phyloP scores from a whole-genome alignment of 768 basidiomycete species.

The Macrolepiota albuminosa region DNA sequence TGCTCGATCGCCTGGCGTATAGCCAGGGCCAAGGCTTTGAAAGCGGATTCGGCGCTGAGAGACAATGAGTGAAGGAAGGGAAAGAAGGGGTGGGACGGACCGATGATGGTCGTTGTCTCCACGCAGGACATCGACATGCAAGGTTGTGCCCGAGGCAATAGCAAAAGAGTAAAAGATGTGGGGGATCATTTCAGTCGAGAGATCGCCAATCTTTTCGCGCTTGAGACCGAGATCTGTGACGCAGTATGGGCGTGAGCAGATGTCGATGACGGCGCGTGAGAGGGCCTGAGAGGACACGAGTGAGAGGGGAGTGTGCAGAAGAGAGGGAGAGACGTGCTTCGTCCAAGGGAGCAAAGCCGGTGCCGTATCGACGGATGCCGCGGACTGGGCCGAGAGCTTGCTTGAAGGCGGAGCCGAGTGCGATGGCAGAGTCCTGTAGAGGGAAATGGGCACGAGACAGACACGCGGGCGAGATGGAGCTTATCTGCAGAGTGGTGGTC shows the following conservation, averaged over 20 bases:
- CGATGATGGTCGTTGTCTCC: constrained; percentile 98
- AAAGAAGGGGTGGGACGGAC: constrained; percentile 36
- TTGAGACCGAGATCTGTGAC: constrained; percentile 84
- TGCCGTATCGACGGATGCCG: constrained; percentile 93
- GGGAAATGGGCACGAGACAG: background rate
- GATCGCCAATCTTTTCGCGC: constrained; percentile 90
- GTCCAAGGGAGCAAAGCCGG: constrained; percentile 94
- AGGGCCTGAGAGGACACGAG: constrained; percentile 50
- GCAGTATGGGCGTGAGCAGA: constrained; percentile 96
- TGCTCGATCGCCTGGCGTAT: constrained; percentile 91
- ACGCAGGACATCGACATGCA: constrained; percentile 91
- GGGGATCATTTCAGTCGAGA: constrained; percentile 97
- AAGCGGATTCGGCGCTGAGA: constrained; percentile 88
- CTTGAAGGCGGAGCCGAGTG: constrained; percentile 88
- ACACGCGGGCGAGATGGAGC: constrained; percentile 24
- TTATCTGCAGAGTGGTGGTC: constrained; percentile 99
- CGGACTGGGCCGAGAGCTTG: constrained; percentile 90
- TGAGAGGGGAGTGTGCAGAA: constrained; percentile 4
- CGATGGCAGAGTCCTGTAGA: constrained; percentile 84
- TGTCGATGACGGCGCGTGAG: constrained; percentile 94
- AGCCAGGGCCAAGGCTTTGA: constrained; percentile 95
- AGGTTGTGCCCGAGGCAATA: constrained; percentile 89
- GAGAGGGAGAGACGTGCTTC: constrained; percentile 52
- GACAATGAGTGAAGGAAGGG: constrained; percentile 2
- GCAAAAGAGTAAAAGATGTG: constrained; percentile 98